phyloP scores from a whole-genome alignment of 2,329 filamentous ascomycete genomes.

The Allantophomopsis lycopodina region DNA sequence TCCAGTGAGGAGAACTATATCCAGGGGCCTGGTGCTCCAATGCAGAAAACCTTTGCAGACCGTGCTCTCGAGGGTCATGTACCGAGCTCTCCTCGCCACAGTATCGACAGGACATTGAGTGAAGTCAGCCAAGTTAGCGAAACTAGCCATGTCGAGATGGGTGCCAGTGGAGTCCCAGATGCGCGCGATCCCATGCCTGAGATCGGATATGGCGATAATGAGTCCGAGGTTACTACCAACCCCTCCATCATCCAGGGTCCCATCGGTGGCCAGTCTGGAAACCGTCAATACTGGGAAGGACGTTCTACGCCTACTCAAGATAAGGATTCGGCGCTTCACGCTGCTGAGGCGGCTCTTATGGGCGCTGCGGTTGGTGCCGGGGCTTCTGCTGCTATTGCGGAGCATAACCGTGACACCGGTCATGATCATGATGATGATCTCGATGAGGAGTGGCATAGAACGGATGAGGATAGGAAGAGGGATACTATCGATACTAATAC shows the following conservation, averaged over 20 bases:
- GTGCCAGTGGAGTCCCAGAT: constrained; percentile 56
- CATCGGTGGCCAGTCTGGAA: constrained; percentile 29
- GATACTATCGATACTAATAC: constrained; percentile 55
- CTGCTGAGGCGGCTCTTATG: constrained; percentile 19
- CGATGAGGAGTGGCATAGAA: constrained; percentile 51
- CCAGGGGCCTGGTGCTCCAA: constrained; percentile 8
- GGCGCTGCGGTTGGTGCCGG: constrained; percentile 40
- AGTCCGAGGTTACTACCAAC: constrained; percentile 64
- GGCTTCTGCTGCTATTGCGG: constrained; percentile 35
- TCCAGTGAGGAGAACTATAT: constrained; percentile 12
- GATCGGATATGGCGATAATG: constrained; percentile 49
- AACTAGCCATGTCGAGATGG: constrained; percentile 42
- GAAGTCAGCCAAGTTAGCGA: constrained; percentile 23
- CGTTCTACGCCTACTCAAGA: constrained; percentile 32
- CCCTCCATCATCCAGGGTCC: constrained; percentile 72
- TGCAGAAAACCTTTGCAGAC: constrained; percentile 52
- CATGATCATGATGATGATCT: constrained; percentile 39
- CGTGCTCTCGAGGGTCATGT: constrained; percentile 41
- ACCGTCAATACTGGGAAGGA: constrained; percentile 36
- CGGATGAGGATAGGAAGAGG: constrained; percentile 47
- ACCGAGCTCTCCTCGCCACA: constrained; percentile 41
- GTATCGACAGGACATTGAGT: constrained; percentile 40
- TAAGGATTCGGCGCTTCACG: constrained; percentile 13
- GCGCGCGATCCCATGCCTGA: constrained; percentile 62
- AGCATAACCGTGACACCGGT: constrained; percentile 37